phyloP scores from a whole-genome alignment of 2,329 filamentous ascomycete species.

The Ceratocystis variospora region DNA sequence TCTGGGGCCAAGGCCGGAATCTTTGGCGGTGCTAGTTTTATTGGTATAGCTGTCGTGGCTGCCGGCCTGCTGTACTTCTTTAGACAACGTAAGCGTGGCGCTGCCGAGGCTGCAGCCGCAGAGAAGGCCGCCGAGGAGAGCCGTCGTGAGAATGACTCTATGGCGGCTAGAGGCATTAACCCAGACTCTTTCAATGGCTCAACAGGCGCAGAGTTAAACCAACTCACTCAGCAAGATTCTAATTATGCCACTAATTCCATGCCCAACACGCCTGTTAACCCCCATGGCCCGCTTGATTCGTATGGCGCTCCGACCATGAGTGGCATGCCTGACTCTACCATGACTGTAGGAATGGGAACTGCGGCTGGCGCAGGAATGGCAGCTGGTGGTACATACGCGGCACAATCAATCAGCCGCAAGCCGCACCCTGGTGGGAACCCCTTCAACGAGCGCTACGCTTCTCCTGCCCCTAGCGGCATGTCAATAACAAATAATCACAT shows the following conservation, averaged over 20 bases:
- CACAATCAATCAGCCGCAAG: neutral
- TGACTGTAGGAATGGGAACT: conserved; percentile 14
- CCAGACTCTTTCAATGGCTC: conserved; percentile 33
- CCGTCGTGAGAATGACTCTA: conserved; percentile 37
- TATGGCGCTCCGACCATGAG: conserved; percentile 24
- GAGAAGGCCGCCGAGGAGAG: conserved; percentile 34
- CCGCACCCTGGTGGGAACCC: neutral
- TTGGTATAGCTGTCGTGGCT: conserved; percentile 31
- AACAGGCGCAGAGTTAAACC: conserved; percentile 28
- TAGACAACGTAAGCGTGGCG: conserved; percentile 40
- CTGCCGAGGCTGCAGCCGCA: conserved; percentile 36
- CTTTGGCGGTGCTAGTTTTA: conserved; percentile 33
- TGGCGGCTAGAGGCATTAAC: conserved; percentile 35
- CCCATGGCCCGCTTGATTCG: conserved; percentile 22
- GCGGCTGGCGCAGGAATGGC: conserved; percentile 8
- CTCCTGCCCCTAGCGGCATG: neutral
- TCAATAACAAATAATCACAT: neutral
- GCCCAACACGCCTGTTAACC: conserved; percentile 17
- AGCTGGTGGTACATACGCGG: neutral
- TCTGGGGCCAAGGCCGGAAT: conserved; percentile 38
- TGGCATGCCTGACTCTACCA: conserved; percentile 22
- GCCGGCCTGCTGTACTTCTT: conserved; percentile 40
- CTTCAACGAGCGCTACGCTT: conserved; percentile 11
- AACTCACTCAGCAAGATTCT: conserved; percentile 23
- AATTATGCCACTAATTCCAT: conserved; percentile 21